phyloP scores from a whole-genome alignment of 2,329 filamentous ascomycete species.

The Diaporthe aspalathi region DNA sequence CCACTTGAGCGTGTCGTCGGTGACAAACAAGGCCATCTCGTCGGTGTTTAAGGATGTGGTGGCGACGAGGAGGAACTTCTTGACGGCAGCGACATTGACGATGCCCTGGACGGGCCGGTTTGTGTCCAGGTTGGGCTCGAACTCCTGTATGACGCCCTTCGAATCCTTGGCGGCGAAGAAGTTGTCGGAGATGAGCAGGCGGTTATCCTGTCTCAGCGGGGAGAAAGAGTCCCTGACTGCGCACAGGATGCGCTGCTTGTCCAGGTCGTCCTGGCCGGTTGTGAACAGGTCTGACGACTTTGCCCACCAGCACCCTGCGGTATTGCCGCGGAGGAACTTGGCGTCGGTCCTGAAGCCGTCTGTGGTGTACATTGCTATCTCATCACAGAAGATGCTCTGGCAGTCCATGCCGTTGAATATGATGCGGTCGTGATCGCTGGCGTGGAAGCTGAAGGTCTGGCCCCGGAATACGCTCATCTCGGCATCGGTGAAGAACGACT shows the following conservation, averaged over 20 bases:
- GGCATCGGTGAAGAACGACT: conserved; percentile 73
- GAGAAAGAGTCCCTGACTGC: conserved; percentile 80
- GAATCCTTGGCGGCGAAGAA: conserved; percentile 73
- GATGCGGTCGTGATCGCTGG: conserved; percentile 83
- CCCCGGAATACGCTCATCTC: conserved; percentile 65
- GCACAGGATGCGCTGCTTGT: conserved; percentile 81
- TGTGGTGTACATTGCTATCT: conserved; percentile 78
- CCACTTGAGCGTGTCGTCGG: conserved; percentile 85
- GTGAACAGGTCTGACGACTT: conserved; percentile 80
- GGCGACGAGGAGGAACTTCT: conserved; percentile 87
- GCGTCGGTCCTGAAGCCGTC: conserved; percentile 82
- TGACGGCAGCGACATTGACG: conserved; percentile 83
- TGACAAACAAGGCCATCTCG: conserved; percentile 93
- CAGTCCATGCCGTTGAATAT: conserved; percentile 84
- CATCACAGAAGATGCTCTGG: conserved; percentile 70
- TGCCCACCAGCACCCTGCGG: conserved; percentile 88
- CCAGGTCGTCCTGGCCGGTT: conserved; percentile 72
- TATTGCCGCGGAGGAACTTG: conserved; percentile 73
- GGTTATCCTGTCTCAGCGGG: conserved; percentile 77
- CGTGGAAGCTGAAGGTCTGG: conserved; percentile 79
- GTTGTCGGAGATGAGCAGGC: conserved; percentile 83
- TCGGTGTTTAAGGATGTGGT: conserved; percentile 82
- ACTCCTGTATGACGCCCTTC: conserved; percentile 65
- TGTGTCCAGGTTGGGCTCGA: conserved; percentile 81
- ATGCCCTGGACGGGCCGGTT: conserved; percentile 82